Base-by-base conservation (phyloP, 768 basidiomycete species). In the Candolleomyces efflorescens region DNA sequence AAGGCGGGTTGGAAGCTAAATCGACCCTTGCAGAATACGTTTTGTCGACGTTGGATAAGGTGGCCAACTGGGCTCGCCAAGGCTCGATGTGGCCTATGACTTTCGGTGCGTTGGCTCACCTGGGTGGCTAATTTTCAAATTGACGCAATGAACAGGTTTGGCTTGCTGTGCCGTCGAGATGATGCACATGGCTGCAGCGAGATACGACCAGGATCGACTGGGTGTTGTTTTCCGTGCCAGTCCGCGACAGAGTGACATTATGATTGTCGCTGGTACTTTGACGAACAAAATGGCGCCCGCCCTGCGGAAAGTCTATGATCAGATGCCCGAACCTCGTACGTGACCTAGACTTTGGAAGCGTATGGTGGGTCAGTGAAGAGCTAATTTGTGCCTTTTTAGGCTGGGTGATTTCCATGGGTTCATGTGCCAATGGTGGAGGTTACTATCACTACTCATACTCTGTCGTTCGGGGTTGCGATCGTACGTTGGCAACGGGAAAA, bases 251-350 rank as follows among this genome's bases (percentile, higher is more conserved):
- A 92, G 90, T 60, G 94, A 97, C 68, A 90, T 97, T 68, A 98
- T 98, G 96, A 99, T 99, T 69, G 97, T 99, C 46, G 96, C 96
- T 49, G 97, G 97, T 36, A 99, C 97, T 0, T 76, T 99, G 66
- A 99, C 97, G 60, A 99, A 99, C 79, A 98, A 99, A 78, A 99
- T 99, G 97, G 97, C 95, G 4, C 97, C 97, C 43, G 96, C 97
- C 7, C 71, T 99, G 69, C 83, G 97, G 66, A 98, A 94, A 73
- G 95, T 94, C 55, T 94, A 94, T 67, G 93, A 95, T 73, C 94
- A 99, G 72, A 98, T 98, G 96, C 97, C 97, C 32, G 94, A 98
- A 67, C 97, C 97, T 58, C 84, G 89, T 89, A 73, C 50, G 86
- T 80, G 15, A 15, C 15, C 20, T 11, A 32, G 44, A 50, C 32